phyloP scores from a whole-genome alignment of 2,329 filamentous ascomycete species.

The Ascosphaera acerosa region DNA sequence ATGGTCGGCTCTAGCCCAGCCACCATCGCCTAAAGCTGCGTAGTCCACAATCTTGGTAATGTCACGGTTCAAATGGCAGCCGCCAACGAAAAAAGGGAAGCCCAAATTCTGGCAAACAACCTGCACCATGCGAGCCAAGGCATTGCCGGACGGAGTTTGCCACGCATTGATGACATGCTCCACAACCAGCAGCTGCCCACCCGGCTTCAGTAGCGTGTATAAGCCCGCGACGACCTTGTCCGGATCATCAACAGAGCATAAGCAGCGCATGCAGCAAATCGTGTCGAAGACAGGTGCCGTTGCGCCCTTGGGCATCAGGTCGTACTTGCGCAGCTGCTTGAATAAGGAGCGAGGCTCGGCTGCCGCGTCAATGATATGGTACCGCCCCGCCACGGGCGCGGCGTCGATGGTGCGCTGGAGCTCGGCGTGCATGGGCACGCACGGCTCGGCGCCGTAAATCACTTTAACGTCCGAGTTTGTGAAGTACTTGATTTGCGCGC shows the following conservation, averaged over 20 bases:
- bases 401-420: conserved; percentile 18
- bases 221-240: conserved; percentile 21
- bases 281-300: conserved; percentile 24
- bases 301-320: conserved; percentile 11
- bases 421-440: conserved; percentile 20
- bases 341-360: conserved; percentile 23
- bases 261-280: conserved; percentile 27
- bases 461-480: conserved; percentile 17
- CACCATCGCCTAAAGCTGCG: conserved; percentile 18
- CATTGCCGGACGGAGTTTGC: conserved; percentile 20
- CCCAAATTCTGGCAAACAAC: conserved; percentile 20
- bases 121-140: conserved; percentile 23
- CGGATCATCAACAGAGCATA: conserved; percentile 28
- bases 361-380: conserved; percentile 24
- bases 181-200: conserved; percentile 28
- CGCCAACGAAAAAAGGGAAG: conserved; percentile 28
- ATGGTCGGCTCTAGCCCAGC: conserved; percentile 26
- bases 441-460: conserved; percentile 31
- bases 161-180: conserved; percentile 31
- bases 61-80: conserved; percentile 26
- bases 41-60: conserved; percentile 20
- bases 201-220: conserved; percentile 27
- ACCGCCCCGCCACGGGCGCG: conserved; percentile 21
- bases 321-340: conserved; percentile 19
- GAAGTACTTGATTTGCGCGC: conserved; percentile 25